Evolutionary conservation across 73 alveolate species (phyloP).

Genomic region (Tetrahymena thermophila): DNA sequence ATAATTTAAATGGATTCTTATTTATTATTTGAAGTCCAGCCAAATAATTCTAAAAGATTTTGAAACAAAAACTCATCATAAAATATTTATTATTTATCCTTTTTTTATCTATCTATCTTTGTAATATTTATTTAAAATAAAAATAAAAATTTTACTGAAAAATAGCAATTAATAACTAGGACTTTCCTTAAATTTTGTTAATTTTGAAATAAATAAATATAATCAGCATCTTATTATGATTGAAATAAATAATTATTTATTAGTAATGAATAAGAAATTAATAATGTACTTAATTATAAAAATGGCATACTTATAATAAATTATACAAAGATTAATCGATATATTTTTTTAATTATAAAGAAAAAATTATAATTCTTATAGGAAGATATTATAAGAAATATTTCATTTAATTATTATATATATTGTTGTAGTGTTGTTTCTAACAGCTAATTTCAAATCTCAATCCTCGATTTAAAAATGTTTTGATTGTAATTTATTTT

Average conservation of each 20-base stretch:
- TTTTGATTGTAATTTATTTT: not conserved
- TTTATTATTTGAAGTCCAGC: no score
- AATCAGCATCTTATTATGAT: not conserved
- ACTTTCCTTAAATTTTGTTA: no score
- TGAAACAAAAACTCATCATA: no score
- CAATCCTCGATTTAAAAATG: not conserved
- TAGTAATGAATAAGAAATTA: not conserved
- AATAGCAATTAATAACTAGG: no score
- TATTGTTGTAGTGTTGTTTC: not conserved
- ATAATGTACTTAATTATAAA: not conserved
- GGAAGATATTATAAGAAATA: not conserved
- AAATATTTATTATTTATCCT: no score
- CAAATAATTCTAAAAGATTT: no score
- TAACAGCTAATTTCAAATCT: not conserved
- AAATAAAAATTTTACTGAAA: no score
- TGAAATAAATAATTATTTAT: not conserved
- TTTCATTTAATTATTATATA: not conserved
- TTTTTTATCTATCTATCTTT: no score
- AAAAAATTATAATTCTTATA: not conserved
- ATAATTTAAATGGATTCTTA: no score
- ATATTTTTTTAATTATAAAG: not conserved
- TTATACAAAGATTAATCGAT: not conserved
- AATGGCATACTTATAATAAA: not conserved
- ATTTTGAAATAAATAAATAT: no score
- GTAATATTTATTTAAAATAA: no score